phyloP scores from a whole-genome alignment of 1,284 basidiomycete genomes.

The Moniliella sp. region DNA sequence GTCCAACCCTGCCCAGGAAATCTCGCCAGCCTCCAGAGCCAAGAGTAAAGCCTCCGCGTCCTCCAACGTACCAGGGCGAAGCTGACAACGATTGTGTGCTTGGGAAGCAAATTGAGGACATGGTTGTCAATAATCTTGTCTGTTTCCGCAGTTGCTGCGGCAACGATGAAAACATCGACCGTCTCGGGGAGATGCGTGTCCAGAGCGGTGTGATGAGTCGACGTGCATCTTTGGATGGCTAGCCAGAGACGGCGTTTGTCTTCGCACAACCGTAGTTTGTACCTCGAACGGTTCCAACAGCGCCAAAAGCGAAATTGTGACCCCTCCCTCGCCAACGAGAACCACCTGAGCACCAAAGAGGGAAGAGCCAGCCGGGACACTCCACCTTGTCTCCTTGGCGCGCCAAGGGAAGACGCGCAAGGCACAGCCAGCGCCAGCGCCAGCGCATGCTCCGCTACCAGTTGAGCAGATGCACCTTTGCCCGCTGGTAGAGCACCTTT shows the following conservation, averaged over 20 bases:
- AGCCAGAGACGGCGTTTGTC: too few relatives aligned
- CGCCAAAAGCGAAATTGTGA: constrained; percentile 1
- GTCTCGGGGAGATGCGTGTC: constrained; percentile 1
- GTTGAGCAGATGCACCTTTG: constrained; percentile 10
- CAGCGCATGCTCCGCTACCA: constrained; percentile 15
- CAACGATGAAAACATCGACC: constrained; percentile 8
- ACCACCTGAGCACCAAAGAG: constrained; percentile 4
- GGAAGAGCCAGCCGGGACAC: constrained; percentile 1
- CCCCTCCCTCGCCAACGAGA: constrained; percentile 11
- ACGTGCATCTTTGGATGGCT: constrained; percentile 2
- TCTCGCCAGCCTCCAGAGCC: neutral
- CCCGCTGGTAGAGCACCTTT: too few relatives aligned
- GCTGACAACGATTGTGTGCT: constrained; percentile 1
- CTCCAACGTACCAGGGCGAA: constrained; percentile 1
- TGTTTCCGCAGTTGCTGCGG: constrained; percentile 6
- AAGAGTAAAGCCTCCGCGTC: constrained; percentile 5
- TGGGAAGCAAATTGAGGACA: constrained; percentile 1
- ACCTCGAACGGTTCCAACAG: constrained; percentile 6
- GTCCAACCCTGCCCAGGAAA: constrained; percentile 1
- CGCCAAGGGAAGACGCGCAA: constrained; percentile 6
- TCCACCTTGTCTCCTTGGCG: constrained; percentile 5
- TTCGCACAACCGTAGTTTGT: constrained; percentile 2
- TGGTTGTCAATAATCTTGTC: neutral
- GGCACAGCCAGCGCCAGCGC: constrained; percentile 5
- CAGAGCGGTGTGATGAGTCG: constrained; percentile 1